Evolutionary conservation across 2,329 filamentous ascomycete genomes (phyloP).

Genomic region (Emergomyces orientalis): DNA sequence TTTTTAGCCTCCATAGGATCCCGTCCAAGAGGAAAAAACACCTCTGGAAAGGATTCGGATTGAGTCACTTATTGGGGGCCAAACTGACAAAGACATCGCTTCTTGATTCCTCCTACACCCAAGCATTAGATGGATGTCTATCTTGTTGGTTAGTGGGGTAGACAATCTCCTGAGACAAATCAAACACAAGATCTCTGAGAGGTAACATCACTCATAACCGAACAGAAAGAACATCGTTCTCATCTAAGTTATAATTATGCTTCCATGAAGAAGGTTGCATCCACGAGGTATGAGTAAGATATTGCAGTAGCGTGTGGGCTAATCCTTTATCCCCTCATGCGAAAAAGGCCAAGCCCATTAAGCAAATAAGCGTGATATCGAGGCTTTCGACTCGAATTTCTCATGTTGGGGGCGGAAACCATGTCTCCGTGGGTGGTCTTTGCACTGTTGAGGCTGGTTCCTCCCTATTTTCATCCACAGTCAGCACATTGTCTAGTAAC

Average conservation of each 20-base stretch:
- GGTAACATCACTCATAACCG: neutral
- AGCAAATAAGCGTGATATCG: neutral
- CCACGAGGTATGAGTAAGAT: neutral
- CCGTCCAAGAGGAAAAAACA: neutral
- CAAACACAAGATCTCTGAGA: neutral
- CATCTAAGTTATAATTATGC: neutral
- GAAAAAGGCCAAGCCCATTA: neutral
- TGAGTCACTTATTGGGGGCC: neutral
- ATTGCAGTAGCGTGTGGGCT: neutral
- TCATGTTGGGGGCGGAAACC: neutral
- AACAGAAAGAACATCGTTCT: neutral
- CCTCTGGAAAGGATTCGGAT: neutral
- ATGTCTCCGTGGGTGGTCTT: neutral
- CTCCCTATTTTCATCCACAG: neutral
- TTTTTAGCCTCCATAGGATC: neutral
- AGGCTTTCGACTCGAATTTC: neutral
- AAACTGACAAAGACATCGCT: neutral
- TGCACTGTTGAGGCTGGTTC: neutral
- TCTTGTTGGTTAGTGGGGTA: neutral
- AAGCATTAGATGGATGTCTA: neutral
- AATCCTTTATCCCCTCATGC: neutral
- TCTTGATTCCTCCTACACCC: neutral
- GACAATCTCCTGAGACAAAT: neutral
- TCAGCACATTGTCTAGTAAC: neutral
- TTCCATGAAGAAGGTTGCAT: neutral